These are phyloP conservation scores for Trametes versicolor DNA, from an alignment of 1,284 basidiomycete species.

Conservation along the genomic window DNA sequence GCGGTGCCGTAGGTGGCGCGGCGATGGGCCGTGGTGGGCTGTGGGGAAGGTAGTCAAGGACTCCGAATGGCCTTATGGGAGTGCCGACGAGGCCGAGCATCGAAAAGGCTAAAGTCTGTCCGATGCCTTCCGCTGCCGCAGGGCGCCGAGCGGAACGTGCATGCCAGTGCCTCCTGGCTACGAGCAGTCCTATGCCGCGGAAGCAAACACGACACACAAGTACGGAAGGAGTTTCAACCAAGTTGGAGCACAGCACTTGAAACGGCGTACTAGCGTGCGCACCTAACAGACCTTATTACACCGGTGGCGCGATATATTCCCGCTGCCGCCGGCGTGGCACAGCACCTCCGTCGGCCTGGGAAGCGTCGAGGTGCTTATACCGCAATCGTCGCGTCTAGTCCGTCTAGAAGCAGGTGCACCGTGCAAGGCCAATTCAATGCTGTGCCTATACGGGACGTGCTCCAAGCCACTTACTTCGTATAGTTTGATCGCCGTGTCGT, in stretches of 20 bases:
- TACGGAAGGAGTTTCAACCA: too few species aligned
- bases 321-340: too few species aligned
- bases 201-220: not conserved
- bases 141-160: not conserved
- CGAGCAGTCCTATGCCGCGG: not conserved
- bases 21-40: too few species aligned
- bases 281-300: too few species aligned
- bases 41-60: not conserved
- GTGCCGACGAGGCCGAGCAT: constrained; percentile 8
- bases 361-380: not conserved
- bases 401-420: not conserved
- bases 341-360: not conserved
- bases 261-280: too few species aligned
- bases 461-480: not conserved
- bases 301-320: too few species aligned
- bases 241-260: too few species aligned
- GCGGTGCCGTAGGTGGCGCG: too few species aligned
- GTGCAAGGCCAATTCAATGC: too few species aligned
- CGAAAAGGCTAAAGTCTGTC: constrained; percentile 10
- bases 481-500: not conserved
- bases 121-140: not conserved
- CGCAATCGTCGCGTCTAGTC: not conserved
- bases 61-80: not conserved
- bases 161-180: not conserved
- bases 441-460: too few species aligned